Conservation (phyloP, 352 stramenopile genomes). For the Globisporangium barbulae region DNA sequence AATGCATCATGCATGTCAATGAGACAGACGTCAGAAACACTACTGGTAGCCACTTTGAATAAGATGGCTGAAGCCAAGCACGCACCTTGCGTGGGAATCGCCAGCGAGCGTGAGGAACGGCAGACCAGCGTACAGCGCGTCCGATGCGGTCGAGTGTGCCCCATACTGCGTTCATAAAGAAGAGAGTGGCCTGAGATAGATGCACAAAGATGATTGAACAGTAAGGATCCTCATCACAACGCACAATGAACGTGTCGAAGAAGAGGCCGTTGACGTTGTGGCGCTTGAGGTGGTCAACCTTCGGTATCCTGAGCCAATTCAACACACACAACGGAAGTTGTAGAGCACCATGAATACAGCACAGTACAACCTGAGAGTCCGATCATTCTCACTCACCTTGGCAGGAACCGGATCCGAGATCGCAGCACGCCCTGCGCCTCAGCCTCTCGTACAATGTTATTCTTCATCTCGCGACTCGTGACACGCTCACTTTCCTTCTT, state of each 20-base stretch:
- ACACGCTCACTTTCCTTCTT: conserved; percentile 4
- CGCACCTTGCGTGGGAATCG: conserved; percentile 53
- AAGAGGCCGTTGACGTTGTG: conserved; percentile 81
- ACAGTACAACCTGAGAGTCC: not conserved
- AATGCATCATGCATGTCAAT: not conserved
- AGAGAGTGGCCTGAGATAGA: not conserved
- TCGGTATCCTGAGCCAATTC: conserved; percentile 37
- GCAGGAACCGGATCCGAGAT: conserved; percentile 51
- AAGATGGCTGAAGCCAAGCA: not conserved
- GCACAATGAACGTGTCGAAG: conserved; percentile 87
- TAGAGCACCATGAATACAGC: not conserved
- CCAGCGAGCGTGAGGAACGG: conserved; percentile 86
- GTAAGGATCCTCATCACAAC: not conserved
- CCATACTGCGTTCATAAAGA: conserved; percentile 65
- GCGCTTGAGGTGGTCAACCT: conserved; percentile 74
- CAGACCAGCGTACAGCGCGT: conserved; percentile 82
- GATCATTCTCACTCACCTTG: conserved; percentile 23
- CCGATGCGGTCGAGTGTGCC: conserved; percentile 90
- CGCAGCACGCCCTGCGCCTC: conserved; percentile 43
- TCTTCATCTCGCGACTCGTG: conserved; percentile 35
- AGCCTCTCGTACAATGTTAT: conserved; percentile 50
- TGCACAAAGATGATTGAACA: not conserved
- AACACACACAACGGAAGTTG: not conserved
- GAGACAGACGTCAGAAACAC: not conserved
- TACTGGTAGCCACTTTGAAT: not conserved